Evolutionary conservation across 2,329 filamentous ascomycete genomes (phyloP).

Genomic region (Raffaelea arxii): DNA sequence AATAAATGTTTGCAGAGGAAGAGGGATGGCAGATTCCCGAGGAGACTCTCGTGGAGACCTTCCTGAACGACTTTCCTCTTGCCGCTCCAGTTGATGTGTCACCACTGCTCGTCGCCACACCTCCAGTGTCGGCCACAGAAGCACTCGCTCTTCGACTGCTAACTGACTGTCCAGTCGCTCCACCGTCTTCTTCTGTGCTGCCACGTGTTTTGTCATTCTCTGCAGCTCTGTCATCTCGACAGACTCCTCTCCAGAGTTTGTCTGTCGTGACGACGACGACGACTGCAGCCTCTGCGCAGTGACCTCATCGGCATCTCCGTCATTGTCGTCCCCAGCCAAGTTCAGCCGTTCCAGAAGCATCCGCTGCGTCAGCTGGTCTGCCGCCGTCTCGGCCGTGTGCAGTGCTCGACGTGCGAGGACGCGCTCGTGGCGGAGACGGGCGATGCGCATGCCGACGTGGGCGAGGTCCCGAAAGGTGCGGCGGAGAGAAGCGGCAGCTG

Average conservation of each 20-base stretch:
- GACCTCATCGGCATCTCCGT: not conserved
- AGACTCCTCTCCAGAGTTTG: no score
- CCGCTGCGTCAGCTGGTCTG: not conserved
- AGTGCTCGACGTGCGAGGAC: not conserved
- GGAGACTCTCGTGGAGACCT: not conserved
- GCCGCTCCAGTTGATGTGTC: not conserved
- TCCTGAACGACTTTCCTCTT: not conserved
- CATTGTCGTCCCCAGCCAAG: not conserved
- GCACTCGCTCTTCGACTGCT: not conserved
- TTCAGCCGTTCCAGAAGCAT: constrained; percentile 1
- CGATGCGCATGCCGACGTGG: constrained; percentile 4
- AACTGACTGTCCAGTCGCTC: not conserved
- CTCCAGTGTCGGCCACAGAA: constrained; percentile 1
- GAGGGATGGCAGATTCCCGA: no score
- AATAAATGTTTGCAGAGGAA: no score
- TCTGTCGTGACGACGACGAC: no score
- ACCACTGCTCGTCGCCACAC: constrained; percentile 2
- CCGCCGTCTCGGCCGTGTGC: not conserved
- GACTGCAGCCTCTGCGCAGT: no score
- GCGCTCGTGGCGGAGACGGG: not conserved
- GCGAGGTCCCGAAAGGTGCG: constrained; percentile 1
- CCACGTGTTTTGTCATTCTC: no score
- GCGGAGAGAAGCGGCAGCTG: not conserved
- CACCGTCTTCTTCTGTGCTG: not conserved
- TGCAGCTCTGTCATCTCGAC: no score